Evolutionary conservation across 108 stramenopile genomes (phyloP), one percentile per base, ranked within the genome.

Genomic region (Cyclotella distinguenda): DNA sequence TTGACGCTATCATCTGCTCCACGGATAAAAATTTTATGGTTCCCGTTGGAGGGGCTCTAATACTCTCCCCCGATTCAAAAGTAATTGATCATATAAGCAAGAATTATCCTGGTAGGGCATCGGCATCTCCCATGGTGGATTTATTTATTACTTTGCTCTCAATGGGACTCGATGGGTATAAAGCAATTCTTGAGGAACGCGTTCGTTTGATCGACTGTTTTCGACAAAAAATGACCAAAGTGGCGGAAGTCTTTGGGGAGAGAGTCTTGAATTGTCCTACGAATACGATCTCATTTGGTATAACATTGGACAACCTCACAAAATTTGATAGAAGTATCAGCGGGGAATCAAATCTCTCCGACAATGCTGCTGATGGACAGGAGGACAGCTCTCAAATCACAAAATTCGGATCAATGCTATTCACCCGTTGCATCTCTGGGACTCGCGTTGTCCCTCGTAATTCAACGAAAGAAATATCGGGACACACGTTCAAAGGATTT

Each of bases 1-100:
- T n/a, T 1, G 98, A 99, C 84, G 93, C 94, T 47, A 83, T 99
- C 22, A 93, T 99, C 13, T 96, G 93, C 62, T 95, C 93, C 23
- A 97, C 96, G 0, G 99, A 99, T 74, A 99, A 99, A 80, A 99
- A 99, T 64, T 97, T 99, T 82, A 54, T 97, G 60, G 98, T 99
- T 10, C 99, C 99, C 4, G 97, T 99, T 0, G 98, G 92, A 11
- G 98, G 98, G 3, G 91, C 96, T 13, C 76, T 99, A 16, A 85
- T 99, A 16, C 47, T 85, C 16, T 91, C 94, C 13, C 91, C 97
- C 0, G 53, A 85, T 65, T 47, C 81, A 8, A 72, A 45, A 12
- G 65, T 94, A 2, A 87, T 98, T 68, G 78, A 79, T 23, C 70
- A 62, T 38, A 80, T 99, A 4, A 89, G 93, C 8, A 93, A 94